Base-by-base conservation (phyloP, 2,329 filamentous ascomycete genomes). In the Cyanodermella asteris region DNA sequence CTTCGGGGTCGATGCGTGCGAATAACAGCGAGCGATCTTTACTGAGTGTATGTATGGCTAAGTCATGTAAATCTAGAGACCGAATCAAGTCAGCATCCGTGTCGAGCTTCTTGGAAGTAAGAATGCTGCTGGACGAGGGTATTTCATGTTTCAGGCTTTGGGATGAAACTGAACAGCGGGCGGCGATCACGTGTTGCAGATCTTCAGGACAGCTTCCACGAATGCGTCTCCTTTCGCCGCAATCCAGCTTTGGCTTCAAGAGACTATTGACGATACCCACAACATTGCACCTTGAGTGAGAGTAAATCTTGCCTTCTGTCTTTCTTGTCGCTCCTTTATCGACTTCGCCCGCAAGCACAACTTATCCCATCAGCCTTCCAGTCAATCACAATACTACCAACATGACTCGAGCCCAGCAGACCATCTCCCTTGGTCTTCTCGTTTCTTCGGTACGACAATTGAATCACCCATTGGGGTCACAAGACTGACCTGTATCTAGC, bases 371-470 rank as follows among this genome's bases (percentile, higher is more conserved):
- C 34, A 34, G 18, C 14, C 28, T 21, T 13, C 20, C 5, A 7
- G 11, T 21, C 20, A 3, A 7, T 30, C n/a, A 19, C 15, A 18
- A 13, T 20, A 11, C 23, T 18, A 18, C 16, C 53, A 71, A 36
- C 35, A 94, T 94, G 87, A 91, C 87, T 38, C 80, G 82, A 53
- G 87, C 87, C 13, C 72, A 78, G 49, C 82, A 94, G 53, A 84
- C 78, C 36, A 72, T 93, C 46, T 91, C 81, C 33, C 62, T 91
- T 43, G 72, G 70, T 43, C 69, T 93, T 42, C 64, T 93, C 39
- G 64, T 87, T 51, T 78, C 77, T 41, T 91, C 82, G 18, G 82
- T 93, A 72, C 40, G 67, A 36, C 31, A 8, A 10, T 8, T n/a
- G n/a, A n/a, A n/a, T n/a, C n/a, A n/a, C n/a, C n/a, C n/a, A n/a